These are phyloP conservation scores for Tolypocladium tundrense DNA, from an alignment of 2,329 filamentous ascomycete genomes.

Conservation along the genomic window DNA sequence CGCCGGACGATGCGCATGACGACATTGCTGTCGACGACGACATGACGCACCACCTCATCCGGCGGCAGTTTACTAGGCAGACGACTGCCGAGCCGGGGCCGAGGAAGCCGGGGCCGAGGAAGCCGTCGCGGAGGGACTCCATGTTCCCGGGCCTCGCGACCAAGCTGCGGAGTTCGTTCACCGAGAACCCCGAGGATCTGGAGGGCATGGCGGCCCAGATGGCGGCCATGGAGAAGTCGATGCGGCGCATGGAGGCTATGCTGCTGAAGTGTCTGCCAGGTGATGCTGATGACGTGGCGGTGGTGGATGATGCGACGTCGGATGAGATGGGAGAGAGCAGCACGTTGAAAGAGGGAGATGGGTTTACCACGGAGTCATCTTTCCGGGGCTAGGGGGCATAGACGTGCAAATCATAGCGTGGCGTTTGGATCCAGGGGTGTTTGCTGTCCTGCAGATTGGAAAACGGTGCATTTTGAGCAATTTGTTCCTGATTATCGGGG, in stretches of 20 bases:
- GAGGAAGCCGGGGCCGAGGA: slow-evolving; percentile 6
- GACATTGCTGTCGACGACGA: slow-evolving; percentile 51
- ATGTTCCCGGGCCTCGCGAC: slow-evolving; percentile 40
- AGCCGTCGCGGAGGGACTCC: slow-evolving; percentile 41
- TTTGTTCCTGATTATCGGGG: neutral
- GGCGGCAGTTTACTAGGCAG: slow-evolving; percentile 42
- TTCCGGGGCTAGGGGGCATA: slow-evolving; percentile 9
- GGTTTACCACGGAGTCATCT: slow-evolving; percentile 18
- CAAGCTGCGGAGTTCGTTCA: slow-evolving; percentile 39
- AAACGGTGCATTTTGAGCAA: neutral
- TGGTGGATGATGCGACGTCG: slow-evolving; percentile 13
- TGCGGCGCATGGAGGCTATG: slow-evolving; percentile 37
- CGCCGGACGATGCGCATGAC: slow-evolving; percentile 48
- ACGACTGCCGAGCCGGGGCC: slow-evolving; percentile 22
- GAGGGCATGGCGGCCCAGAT: slow-evolving; percentile 34
- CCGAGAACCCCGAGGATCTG: slow-evolving; percentile 31
- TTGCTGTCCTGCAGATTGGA: neutral
- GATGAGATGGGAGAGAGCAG: slow-evolving; percentile 17
- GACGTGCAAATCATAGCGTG: neutral
- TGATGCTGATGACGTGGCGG: slow-evolving; percentile 11
- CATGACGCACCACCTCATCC: slow-evolving; percentile 46
- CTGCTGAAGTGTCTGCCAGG: slow-evolving; percentile 26
- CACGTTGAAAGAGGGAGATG: slow-evolving; percentile 16
- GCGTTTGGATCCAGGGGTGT: neutral
- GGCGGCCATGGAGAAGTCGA: slow-evolving; percentile 38